Evolutionary conservation across 139 green algal genomes (phyloP), one percentile per base, ranked within the genome.

Genomic region (Spirogloea muscicola): DNA sequence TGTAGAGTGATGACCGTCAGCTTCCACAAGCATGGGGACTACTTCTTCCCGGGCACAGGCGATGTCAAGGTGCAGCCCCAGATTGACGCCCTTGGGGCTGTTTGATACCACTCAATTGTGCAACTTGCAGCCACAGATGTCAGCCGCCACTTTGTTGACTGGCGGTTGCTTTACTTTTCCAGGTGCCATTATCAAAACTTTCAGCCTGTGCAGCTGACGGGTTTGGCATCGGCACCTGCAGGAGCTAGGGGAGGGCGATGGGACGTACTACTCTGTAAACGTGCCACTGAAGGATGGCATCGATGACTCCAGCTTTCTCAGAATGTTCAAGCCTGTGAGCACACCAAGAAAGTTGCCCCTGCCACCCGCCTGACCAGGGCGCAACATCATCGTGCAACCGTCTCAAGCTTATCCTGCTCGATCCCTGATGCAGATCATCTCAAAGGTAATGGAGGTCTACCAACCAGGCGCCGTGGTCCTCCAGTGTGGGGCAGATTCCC

Each of bases 11-110:
- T 98, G 91, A 96, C 88, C 33, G 88, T 96, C 13, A 94, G 86
- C 44, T 96, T 98, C 79, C 94, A 98, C 83, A 93, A 96, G 74
- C 91, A 93, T 64, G 92, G 89, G 21, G 84, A 93, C 49, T 83
- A 80, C 44, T 95, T 92, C 81, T 96, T 94, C 59, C 91, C 91
- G 0, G 91, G 91, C 13, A 94, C 90, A 0, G 90, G 92, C 0
- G 82, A 85, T 37, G 34, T 92, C 18, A 82, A 85, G 37, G 62
- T 72, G n/a, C n/a, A n/a, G n/a, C n/a, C n/a, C n/a, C n/a, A n/a
- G n/a, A n/a, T n/a, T n/a, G n/a, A n/a, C n/a, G n/a, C n/a, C n/a
- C n/a, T n/a, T n/a, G n/a, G n/a, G n/a, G n/a, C n/a, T n/a, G n/a
- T n/a, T n/a, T n/a, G n/a, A n/a, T n/a, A n/a, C n/a, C n/a, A n/a